Percentiles rank a stretch among this genome's conserved stretches.
These are phyloP conservation scores for Talaromyces ruber DNA, from an alignment of 495 filamentous ascomycete species.

Conservation along the genomic window DNA sequence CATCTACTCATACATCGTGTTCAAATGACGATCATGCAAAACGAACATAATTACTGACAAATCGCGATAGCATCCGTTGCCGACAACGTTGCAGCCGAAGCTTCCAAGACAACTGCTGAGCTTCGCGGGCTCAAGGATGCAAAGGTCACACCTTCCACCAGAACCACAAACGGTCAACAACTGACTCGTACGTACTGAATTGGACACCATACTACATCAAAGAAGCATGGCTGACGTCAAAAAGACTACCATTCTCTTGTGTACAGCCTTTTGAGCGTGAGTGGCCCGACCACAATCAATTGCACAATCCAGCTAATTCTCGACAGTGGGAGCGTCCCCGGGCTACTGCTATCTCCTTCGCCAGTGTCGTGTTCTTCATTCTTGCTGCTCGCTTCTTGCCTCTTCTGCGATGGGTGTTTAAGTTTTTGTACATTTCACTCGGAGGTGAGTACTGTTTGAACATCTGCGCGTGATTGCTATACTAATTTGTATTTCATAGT, in stretches of 20 bases:
- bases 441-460: conserved; percentile 40
- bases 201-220: neutral
- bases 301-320: conserved; percentile 18
- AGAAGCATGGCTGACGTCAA: conserved; percentile 4
- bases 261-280: conserved; percentile 72
- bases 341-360: conserved; percentile 80
- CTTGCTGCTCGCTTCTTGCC: conserved; percentile 86
- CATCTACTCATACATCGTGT: conserved; percentile 4
- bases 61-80: conserved; percentile 45
- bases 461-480: conserved; percentile 17
- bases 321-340: conserved; percentile 59
- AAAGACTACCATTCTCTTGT: conserved; percentile 90
- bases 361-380: conserved; percentile 66
- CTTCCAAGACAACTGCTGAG: conserved; percentile 61
- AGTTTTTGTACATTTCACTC: conserved; percentile 63
- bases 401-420: conserved; percentile 80
- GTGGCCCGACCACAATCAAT: conserved; percentile 16
- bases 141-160: conserved; percentile 56
- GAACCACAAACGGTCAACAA: conserved; percentile 74
- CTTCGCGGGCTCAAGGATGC: conserved; percentile 66
- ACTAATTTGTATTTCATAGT: conserved; percentile 28
- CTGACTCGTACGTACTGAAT: conserved; percentile 56
- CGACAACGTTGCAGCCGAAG: conserved; percentile 66
- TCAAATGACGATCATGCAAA: conserved; percentile 4
- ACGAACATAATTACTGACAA: neutral